These are phyloP conservation scores for Eucalyptus marginata DNA, from an alignment of 345 rosid genomes.

Conservation along the genomic window DNA sequence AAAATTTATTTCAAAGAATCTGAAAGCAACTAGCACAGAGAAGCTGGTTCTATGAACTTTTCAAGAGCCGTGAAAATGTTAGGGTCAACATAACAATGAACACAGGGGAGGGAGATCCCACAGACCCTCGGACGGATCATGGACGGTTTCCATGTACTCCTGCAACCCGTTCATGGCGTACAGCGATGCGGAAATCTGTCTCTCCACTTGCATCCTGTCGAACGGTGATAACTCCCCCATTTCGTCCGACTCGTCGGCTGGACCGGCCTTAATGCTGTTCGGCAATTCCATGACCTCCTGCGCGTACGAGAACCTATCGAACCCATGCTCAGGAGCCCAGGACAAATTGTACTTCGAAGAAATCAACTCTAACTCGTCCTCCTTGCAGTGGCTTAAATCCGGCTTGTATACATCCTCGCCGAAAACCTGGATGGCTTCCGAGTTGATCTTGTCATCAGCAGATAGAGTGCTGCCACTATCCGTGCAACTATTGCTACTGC, in stretches of 20 bases:
- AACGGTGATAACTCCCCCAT: slow-evolving; percentile 39
- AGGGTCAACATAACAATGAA: slow-evolving; percentile 13
- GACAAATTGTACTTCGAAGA: slow-evolving; percentile 13
- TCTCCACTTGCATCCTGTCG: slow-evolving; percentile 58
- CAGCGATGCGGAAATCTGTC: slow-evolving; percentile 59
- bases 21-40: neutral
- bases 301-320: slow-evolving; percentile 30
- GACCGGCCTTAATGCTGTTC: neutral
- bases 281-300: slow-evolving; percentile 39
- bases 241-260: neutral
- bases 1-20: neutral
- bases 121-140: slow-evolving; percentile 38
- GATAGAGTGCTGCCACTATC: neutral
- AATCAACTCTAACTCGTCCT: slow-evolving; percentile 6
- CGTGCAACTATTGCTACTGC: neutral
- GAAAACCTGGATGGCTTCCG: neutral
- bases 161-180: slow-evolving; percentile 67
- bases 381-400: slow-evolving; percentile 33
- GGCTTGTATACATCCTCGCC: slow-evolving; percentile 46
- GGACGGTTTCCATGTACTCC: slow-evolving; percentile 38
- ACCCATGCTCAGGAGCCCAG: slow-evolving; percentile 9
- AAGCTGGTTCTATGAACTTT: neutral
- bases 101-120: slow-evolving; percentile 72
- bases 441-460: neutral
- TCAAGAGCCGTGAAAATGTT: slow-evolving; percentile 7